Conservation (phyloP, 805 yeast genomes). For the Nakazawaea wyomingensis region DNA sequence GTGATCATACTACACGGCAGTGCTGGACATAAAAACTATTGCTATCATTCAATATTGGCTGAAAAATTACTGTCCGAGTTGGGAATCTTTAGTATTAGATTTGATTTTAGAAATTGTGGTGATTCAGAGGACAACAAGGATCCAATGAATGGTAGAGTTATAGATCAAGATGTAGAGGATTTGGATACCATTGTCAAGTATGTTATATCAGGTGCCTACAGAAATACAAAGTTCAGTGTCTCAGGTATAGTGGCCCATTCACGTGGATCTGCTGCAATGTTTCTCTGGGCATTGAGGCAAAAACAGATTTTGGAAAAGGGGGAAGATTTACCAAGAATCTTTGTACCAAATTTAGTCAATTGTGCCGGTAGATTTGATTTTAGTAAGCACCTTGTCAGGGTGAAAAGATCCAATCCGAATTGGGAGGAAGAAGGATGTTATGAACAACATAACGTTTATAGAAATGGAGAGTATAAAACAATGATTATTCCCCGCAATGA, state of each 20-base stretch:
- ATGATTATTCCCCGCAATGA: slow-evolving; percentile 46
- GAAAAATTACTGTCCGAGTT: slow-evolving; percentile 47
- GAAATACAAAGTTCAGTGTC: slow-evolving; percentile 39
- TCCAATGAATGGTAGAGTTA: slow-evolving; percentile 43
- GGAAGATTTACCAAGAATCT: slow-evolving; percentile 26
- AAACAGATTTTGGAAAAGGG: slow-evolving; percentile 28
- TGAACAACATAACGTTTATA: slow-evolving; percentile 30
- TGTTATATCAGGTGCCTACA: slow-evolving; percentile 19
- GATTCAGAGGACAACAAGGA: slow-evolving; percentile 51
- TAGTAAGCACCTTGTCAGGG: slow-evolving; percentile 38
- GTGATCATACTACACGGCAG: slow-evolving; percentile 78
- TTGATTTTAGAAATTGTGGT: slow-evolving; percentile 87
- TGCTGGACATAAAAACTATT: slow-evolving; percentile 78
- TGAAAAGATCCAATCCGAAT: slow-evolving; percentile 26
- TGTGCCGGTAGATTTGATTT: slow-evolving; percentile 67
- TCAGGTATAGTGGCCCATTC: slow-evolving; percentile 72
- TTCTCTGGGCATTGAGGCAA: slow-evolving; percentile 58
- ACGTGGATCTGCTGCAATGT: slow-evolving; percentile 72
- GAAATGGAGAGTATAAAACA: slow-evolving; percentile 44
- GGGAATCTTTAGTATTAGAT: slow-evolving; percentile 65
- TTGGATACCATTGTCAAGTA: slow-evolving; percentile 42
- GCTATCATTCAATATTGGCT: slow-evolving; percentile 65
- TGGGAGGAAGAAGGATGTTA: slow-evolving; percentile 40
- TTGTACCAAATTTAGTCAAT: slow-evolving; percentile 65
- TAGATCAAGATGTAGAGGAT: slow-evolving; percentile 67